A percentile compares a stretch with the other conserved stretches of the same genome.
phyloP scores from a whole-genome alignment of 176 grass and related monocot species.

The Lolium perenne region DNA sequence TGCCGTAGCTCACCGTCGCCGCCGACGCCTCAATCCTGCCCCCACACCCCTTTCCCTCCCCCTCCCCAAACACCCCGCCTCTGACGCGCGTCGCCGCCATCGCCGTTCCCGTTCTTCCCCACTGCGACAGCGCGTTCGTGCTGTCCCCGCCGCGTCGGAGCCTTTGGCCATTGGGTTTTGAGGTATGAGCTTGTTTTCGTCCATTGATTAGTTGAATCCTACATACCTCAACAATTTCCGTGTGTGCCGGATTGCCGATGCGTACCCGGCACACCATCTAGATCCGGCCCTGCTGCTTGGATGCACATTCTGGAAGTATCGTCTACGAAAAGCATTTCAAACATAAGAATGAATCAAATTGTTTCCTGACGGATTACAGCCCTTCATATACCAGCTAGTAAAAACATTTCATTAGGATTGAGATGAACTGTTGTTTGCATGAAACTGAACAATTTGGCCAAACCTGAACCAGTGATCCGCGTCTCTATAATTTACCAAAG shows the following conservation, averaged over 20 bases:
- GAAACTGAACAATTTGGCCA: background rate
- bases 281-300: conserved; percentile 5
- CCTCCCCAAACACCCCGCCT: background rate
- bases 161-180: background rate
- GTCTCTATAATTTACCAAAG: background rate
- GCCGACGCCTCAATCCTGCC: background rate
- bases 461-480: background rate
- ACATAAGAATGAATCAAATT: background rate
- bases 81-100: background rate
- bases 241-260: background rate
- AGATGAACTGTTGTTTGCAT: conserved; percentile 8
- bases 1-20: background rate
- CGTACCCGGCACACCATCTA: background rate
- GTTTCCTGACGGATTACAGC: background rate
- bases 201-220: background rate
- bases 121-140: conserved; percentile 5
- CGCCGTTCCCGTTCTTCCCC: conserved; percentile 2
- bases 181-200: conserved; percentile 23
- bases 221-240: background rate
- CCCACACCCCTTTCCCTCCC: background rate
- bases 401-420: background rate
- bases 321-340: background rate
- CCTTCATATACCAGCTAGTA: background rate
- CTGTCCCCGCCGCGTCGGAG: background rate
- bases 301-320: conserved; percentile 25